phyloP scores from a whole-genome alignment of 2,329 filamentous ascomycete species.

The Microcyclospora tardicrescens region DNA sequence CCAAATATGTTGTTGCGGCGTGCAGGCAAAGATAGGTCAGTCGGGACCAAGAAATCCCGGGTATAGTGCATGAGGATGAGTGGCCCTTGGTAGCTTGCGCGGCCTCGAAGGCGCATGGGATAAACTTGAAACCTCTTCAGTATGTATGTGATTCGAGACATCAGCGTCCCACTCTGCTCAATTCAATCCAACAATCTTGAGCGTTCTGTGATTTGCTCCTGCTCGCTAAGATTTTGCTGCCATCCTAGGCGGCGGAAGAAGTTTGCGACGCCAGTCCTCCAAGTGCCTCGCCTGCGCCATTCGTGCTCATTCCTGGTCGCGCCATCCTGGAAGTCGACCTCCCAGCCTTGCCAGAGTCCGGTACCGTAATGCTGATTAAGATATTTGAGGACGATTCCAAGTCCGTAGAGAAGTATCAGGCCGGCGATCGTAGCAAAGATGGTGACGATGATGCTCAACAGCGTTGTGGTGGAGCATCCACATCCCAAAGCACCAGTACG shows the following conservation, averaged over 20 bases:
- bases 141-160: too few relatives aligned
- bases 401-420: conserved; percentile 23
- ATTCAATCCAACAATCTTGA: conserved; percentile 17
- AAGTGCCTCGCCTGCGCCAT: background rate
- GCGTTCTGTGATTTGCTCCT: conserved; percentile 21
- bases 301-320: background rate
- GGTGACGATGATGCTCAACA: conserved; percentile 31
- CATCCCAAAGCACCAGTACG: conserved; percentile 33
- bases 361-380: conserved; percentile 17
- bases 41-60: too few relatives aligned
- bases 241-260: background rate
- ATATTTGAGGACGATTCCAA: conserved; percentile 8
- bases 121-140: too few relatives aligned
- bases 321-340: conserved; percentile 6
- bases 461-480: conserved; percentile 33
- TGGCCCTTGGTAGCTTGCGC: too few relatives aligned
- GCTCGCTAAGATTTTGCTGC: conserved; percentile 20
- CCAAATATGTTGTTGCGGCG: too few relatives aligned
- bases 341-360: conserved; percentile 14
- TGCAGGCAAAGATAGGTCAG: too few relatives aligned
- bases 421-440: conserved; percentile 30
- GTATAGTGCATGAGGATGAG: too few relatives aligned
- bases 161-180: too few relatives aligned
- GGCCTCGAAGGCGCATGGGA: too few relatives aligned
- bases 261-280: background rate